phyloP scores from a whole-genome alignment of 139 green algal species.

The Mesotaenium endlicherianum region DNA sequence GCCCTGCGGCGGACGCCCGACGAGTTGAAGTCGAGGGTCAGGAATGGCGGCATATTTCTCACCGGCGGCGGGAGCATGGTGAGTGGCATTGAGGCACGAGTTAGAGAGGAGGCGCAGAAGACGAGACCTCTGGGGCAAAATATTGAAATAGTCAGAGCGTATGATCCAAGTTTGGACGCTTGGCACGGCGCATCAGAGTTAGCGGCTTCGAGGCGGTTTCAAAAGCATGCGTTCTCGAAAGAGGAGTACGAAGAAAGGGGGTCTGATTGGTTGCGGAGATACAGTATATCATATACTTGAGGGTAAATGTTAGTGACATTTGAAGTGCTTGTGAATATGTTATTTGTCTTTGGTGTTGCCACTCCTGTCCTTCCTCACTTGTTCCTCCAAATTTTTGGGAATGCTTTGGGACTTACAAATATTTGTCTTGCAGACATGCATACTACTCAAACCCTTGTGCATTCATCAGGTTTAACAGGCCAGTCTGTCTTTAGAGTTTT shows the following conservation, averaged over 20 bases:
- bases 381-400: too few relatives aligned
- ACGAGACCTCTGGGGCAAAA: neutral
- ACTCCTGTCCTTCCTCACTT: too few relatives aligned
- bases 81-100: neutral
- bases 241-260: slow-evolving; percentile 6
- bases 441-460: too few relatives aligned
- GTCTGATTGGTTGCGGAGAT: neutral
- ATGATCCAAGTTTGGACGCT: neutral
- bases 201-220: neutral
- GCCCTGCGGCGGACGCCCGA: neutral
- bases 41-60: neutral
- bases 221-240: neutral
- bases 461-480: too few relatives aligned
- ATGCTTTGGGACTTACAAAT: too few relatives aligned
- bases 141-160: neutral
- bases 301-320: too few relatives aligned
- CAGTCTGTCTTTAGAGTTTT: too few relatives aligned
- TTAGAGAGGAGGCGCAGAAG: neutral
- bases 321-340: too few relatives aligned
- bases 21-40: slow-evolving; percentile 6
- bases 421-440: too few relatives aligned
- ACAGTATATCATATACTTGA: too few relatives aligned
- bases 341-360: too few relatives aligned
- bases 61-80: neutral
- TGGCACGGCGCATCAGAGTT: slow-evolving; percentile 8